Percentiles rank a stretch among this genome's conserved stretches.
phyloP scores from a whole-genome alignment of 805 yeast species.

The Wickerhamiella azymoides region DNA sequence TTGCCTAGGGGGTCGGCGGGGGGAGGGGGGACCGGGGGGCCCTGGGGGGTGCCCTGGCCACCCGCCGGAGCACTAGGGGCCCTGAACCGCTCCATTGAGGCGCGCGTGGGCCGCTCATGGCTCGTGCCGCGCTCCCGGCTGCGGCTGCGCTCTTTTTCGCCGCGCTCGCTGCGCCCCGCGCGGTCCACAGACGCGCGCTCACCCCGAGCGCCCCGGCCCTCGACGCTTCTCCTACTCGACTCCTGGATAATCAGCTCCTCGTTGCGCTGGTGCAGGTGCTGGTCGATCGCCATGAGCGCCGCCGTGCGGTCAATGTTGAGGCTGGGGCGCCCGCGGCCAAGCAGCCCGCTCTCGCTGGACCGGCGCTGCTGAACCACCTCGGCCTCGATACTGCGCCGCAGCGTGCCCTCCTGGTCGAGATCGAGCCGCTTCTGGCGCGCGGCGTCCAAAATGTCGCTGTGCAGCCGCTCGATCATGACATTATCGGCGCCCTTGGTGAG shows the following conservation, averaged over 20 bases:
- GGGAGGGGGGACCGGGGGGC: too few species aligned
- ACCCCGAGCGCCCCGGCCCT: too few species aligned
- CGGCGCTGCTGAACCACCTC: conserved; percentile 14
- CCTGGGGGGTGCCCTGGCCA: too few species aligned
- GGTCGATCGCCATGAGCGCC: conserved; percentile 10
- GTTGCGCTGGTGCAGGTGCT: conserved; percentile 13
- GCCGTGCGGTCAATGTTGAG: conserved; percentile 5
- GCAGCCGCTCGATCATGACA: conserved; percentile 40
- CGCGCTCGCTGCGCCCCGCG: too few species aligned
- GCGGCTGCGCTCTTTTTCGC: not conserved
- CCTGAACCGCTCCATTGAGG: not conserved
- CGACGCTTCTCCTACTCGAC: conserved; percentile 16
- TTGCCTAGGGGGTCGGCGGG: too few species aligned
- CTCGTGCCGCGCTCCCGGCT: not conserved
- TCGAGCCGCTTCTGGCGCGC: conserved; percentile 57
- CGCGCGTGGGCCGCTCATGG: not conserved
- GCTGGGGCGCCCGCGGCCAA: conserved; percentile 5
- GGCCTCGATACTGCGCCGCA: conserved; percentile 68
- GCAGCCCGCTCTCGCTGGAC: conserved; percentile 4
- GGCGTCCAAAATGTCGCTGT: conserved; percentile 33
- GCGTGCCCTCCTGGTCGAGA: conserved; percentile 39
- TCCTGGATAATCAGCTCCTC: conserved; percentile 17
- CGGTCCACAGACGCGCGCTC: too few species aligned
- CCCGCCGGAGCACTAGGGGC: too few species aligned
- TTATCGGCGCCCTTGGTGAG: conserved; percentile 88